phyloP scores from a whole-genome alignment of 257 asterid genomes.

The Salvia hispanica region DNA sequence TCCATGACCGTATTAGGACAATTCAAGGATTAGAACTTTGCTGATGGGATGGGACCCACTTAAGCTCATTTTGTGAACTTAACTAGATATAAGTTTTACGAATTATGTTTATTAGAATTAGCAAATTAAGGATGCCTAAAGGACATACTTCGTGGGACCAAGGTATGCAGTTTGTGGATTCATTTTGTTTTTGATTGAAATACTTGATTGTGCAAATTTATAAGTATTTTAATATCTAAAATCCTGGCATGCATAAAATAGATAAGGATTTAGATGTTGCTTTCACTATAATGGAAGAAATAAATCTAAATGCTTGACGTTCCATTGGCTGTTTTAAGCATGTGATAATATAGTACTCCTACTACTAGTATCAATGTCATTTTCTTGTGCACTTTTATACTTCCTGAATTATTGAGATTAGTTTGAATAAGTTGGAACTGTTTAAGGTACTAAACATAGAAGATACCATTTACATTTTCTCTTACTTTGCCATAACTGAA shows the following conservation, averaged over 20 bases:
- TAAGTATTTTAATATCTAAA: not conserved
- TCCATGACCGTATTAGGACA: not conserved
- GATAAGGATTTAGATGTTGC: not conserved
- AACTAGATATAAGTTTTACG: not conserved
- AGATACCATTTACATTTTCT: not conserved
- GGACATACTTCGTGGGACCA: not conserved
- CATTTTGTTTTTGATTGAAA: not conserved
- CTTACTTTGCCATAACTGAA: not conserved
- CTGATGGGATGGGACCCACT: not conserved
- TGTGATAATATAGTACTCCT: not conserved
- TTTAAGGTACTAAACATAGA: not conserved
- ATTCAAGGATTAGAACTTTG: not conserved
- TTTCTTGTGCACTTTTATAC: not conserved
- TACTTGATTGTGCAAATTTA: not conserved
- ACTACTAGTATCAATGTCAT: not conserved
- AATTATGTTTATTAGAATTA: not conserved
- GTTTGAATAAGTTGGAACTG: not conserved
- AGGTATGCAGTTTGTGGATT: slow-evolving; percentile 10
- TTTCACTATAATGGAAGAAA: not conserved
- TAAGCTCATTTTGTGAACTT: not conserved
- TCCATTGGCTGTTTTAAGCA: not conserved
- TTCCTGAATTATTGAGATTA: not conserved
- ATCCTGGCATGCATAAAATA: not conserved
- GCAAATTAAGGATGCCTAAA: not conserved
- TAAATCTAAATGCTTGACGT: not conserved